Evolutionary conservation across 768 basidiomycete genomes (phyloP), one percentile per base, ranked within the genome.

Genomic region (Calvatia gigantea): DNA sequence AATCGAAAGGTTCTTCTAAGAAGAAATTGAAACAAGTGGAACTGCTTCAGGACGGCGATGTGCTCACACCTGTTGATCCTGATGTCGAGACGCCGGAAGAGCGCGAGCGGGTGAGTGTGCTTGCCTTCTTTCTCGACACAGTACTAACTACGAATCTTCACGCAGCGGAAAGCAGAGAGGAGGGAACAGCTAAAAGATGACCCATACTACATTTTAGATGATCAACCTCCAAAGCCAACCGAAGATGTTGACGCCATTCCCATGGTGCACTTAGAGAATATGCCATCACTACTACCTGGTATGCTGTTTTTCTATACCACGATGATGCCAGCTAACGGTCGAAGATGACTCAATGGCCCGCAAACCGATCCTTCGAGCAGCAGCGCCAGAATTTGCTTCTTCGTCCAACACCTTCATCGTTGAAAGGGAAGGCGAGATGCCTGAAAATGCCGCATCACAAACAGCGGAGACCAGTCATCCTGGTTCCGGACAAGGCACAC

Each of bases 191-290:
- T 86, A 59, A 82, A 83, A 37, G 90, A 93, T 59, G 94, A 98
- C 65, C 94, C 95, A 3, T 97, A 94, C 71, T 95, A 97, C 69
- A 85, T 97, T 60, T 77, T 85, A 35, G 88, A 91, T 60, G 81
- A 83, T 38, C 71, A 67, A 51, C 73, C 81, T 1, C 65, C 75
- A 60, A 74, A 69, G 17, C 48, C 39, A 52, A 49, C 56, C 23
- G 58, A 83, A 11, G 92, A 97, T 64, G 61, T 97, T n/a, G 94
- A 97, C 62, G 82, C 86, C 7, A 98, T 98, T 69, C 95, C 96
- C 0, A 83, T 99, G 21, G 91, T 98, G 28, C 82, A 76, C 58
- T 71, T 98, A 43, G 91, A 96, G 38, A 84, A 80, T 56, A 78
- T 90, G 69, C 85, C 82, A 2, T 70, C 85, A 38, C 68, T 81